Conservation (phyloP, 73 alveolate genomes). For the Urostyla sp. region DNA sequence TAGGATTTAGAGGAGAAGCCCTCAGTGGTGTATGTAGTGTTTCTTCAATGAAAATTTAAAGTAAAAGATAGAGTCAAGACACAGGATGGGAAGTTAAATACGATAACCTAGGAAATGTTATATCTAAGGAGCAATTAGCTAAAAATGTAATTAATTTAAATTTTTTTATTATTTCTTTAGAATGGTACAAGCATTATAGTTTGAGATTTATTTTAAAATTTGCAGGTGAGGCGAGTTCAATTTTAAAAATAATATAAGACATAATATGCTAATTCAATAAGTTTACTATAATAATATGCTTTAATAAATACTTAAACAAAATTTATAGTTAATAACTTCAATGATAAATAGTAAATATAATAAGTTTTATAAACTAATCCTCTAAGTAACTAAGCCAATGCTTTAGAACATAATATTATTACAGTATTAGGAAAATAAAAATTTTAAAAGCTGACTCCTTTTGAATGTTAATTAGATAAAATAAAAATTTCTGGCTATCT, state of each 20-base stretch:
- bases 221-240: conserved; percentile 81
- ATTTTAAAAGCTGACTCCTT: conserved; percentile 27
- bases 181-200: conserved; percentile 84
- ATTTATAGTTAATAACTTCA: conserved; percentile 45
- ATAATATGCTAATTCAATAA: conserved; percentile 68
- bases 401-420: conserved; percentile 47
- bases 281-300: conserved; percentile 72
- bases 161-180: not conserved
- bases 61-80: conserved; percentile 79
- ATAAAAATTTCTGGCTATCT: conserved; percentile 72
- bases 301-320: conserved; percentile 64
- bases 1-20: conserved; percentile 98
- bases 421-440: conserved; percentile 64
- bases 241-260: conserved; percentile 70
- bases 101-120: conserved; percentile 56
- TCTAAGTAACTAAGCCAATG: conserved; percentile 3
- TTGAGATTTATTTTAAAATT: conserved; percentile 76
- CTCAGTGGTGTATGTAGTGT: conserved; percentile 88
- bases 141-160: conserved; percentile 38
- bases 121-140: conserved; percentile 55
- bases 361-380: conserved; percentile 56
- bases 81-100: conserved; percentile 53
- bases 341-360: conserved; percentile 25
- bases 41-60: conserved; percentile 82
- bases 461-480: conserved; percentile 42